Percentiles rank a stretch among this genome's conserved stretches.
phyloP scores from a whole-genome alignment of 768 basidiomycete species.

The Terana coerulea region DNA sequence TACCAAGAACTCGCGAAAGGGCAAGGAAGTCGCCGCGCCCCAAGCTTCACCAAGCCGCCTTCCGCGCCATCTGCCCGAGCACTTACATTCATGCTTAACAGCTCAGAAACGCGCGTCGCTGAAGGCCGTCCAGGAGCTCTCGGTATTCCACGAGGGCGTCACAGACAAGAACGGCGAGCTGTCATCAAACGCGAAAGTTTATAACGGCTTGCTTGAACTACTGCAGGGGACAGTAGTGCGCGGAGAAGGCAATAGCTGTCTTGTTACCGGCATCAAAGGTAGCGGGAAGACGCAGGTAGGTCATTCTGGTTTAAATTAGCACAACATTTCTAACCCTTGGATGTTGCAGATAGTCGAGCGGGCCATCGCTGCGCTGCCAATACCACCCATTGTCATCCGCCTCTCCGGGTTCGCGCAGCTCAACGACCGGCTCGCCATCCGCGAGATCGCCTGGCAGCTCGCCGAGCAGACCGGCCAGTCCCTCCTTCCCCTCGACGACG shows the following conservation, averaged over 20 bases:
- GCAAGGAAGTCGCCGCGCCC: not conserved
- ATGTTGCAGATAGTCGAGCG: conserved; percentile 52
- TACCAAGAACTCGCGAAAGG: conserved; percentile 6
- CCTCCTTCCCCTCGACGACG: conserved; percentile 40
- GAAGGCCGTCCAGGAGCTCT: conserved; percentile 35
- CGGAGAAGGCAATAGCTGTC: conserved; percentile 92
- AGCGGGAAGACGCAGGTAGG: conserved; percentile 79
- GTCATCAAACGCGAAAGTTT: conserved; percentile 49
- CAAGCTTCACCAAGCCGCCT: conserved; percentile 4
- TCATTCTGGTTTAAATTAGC: not conserved
- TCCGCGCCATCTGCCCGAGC: conserved; percentile 30
- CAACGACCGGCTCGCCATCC: conserved; percentile 86
- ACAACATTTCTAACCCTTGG: not conserved
- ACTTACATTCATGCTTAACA: conserved; percentile 43
- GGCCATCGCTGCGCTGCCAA: conserved; percentile 44
- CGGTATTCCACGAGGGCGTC: conserved; percentile 19
- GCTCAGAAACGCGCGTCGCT: conserved; percentile 59
- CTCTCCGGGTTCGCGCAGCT: conserved; percentile 84
- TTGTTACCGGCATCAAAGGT: conserved; percentile 80
- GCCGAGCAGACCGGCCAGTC: conserved; percentile 68
- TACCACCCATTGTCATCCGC: conserved; percentile 66
- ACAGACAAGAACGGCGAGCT: conserved; percentile 30
- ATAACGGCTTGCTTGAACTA: conserved; percentile 56
- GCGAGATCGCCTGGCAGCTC: conserved; percentile 87
- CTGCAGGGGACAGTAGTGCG: conserved; percentile 70